Conservation (phyloP, 2,329 filamentous ascomycete species). For the Ceratocystiopsis sp. region DNA sequence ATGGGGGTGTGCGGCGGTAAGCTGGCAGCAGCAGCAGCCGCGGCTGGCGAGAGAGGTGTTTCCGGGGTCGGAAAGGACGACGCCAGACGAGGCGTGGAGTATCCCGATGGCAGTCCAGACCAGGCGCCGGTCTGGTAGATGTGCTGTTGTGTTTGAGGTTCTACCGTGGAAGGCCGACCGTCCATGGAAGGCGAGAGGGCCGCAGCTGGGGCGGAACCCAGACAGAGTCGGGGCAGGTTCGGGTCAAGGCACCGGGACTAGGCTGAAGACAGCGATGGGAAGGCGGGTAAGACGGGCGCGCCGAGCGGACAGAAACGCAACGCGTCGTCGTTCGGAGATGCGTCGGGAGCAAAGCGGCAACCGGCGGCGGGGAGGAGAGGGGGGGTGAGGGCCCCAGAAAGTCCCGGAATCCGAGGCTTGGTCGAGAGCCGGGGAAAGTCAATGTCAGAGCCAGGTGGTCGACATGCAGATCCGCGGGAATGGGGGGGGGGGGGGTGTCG, state of each 20-base stretch:
- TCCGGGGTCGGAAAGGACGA: conserved; percentile 9
- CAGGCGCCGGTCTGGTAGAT: conserved; percentile 25
- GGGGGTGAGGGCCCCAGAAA: too few relatives aligned
- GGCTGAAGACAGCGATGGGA: not conserved
- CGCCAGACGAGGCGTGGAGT: conserved; percentile 10
- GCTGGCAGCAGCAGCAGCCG: conserved; percentile 7
- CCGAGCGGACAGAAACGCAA: too few relatives aligned
- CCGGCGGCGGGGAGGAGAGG: too few relatives aligned
- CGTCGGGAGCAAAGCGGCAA: too few relatives aligned
- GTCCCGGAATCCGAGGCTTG: too few relatives aligned
- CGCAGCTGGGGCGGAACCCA: conserved; percentile 1
- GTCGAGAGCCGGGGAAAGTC: too few relatives aligned
- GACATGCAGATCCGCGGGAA: too few relatives aligned
- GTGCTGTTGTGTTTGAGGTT: conserved; percentile 23
- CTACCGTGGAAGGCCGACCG: conserved; percentile 30
- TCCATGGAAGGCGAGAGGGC: conserved; percentile 26
- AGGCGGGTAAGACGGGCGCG: too few relatives aligned
- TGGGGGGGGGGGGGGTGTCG: too few relatives aligned
- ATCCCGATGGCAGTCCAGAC: conserved; percentile 17
- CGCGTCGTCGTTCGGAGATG: too few relatives aligned
- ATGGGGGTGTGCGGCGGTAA: conserved; percentile 2
- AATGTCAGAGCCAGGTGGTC: too few relatives aligned
- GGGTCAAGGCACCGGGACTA: not conserved
- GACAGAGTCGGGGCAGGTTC: too few relatives aligned
- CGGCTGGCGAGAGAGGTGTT: conserved; percentile 9